Base-by-base conservation (phyloP, 129 eudicot genomes). In the Flaveria trinervia region DNA sequence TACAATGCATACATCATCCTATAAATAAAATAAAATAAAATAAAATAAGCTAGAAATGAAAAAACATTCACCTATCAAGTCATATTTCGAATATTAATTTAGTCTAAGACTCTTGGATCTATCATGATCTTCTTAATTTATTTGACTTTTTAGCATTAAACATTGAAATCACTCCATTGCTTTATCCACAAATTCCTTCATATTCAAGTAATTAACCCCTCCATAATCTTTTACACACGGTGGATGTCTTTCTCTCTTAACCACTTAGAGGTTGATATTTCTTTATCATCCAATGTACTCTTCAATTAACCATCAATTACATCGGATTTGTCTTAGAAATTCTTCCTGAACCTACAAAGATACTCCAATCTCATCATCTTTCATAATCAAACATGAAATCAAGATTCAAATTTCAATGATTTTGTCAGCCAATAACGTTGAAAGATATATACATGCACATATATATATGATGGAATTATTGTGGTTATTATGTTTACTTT, bases 191-290 rank as follows among this genome's bases (percentile, higher is more conserved):
- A 44, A 65, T 80, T 55, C 44, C 84, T 80, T 80, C 70, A 59
- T 18, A 67, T 55, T 67, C 80, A 80, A 74, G 84, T 20, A 20
- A 20, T 20, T 44, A 66, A 80, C 67, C 64, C 1, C n/a, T 71
- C 45, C 78, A 64, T 79, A 54, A 79, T 41, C 78, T 80, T 9
- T 28, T 62, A 30, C 25, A 4, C 4, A 79, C 78, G 51, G 79
- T 80, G 74, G 83, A 54, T 68, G 84, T 80, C 84, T 74, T 66
- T 65, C 84, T 73, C 84, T 45, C 65, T 73, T 80, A 66, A 66
- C 84, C 12, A 73, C 83, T 73, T 39, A 26, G 79, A 74, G 56
- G 84, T 74, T 80, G 70, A 33, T 64, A 74, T 67, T 70, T 80
- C 84, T n/a, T 80, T 74, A 30, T 80, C 83, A 79, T 48, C 22